Percentiles rank a stretch among this genome's conserved stretches.
These are phyloP conservation scores for Phytomonas francai DNA, from an alignment of 208 protist genomes.

Conservation along the genomic window DNA sequence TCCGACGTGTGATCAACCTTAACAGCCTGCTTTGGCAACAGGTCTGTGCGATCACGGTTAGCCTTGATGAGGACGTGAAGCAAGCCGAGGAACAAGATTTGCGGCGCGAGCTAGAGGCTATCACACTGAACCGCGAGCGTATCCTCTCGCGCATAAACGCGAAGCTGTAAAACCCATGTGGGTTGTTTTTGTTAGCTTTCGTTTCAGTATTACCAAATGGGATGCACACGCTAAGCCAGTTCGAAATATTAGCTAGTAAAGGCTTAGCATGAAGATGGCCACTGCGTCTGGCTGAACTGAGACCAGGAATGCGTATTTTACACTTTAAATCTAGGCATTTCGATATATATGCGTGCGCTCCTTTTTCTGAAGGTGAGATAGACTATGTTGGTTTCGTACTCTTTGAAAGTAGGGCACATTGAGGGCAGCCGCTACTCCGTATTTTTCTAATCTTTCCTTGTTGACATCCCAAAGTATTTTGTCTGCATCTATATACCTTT, in stretches of 20 bases:
- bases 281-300: too few species aligned
- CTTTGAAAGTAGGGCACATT: too few species aligned
- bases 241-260: too few species aligned
- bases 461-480: too few species aligned
- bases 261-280: too few species aligned
- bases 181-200: not conserved
- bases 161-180: constrained; percentile 34
- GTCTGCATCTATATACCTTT: too few species aligned
- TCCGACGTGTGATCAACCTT: constrained; percentile 77
- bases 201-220: not conserved
- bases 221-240: too few species aligned
- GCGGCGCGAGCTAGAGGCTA: constrained; percentile 68
- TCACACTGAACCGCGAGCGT: constrained; percentile 50
- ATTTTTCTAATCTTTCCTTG: too few species aligned
- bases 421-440: too few species aligned
- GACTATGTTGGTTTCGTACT: not conserved
- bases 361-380: not conserved
- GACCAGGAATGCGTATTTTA: too few species aligned
- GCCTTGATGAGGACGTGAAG: constrained; percentile 56
- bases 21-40: constrained; percentile 80
- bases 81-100: constrained; percentile 46
- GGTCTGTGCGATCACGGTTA: constrained; percentile 85
- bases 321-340: too few species aligned
- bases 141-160: constrained; percentile 49
- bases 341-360: too few species aligned